phyloP scores from a whole-genome alignment of 495 filamentous ascomycete genomes.

The Aspergillus sparsus region DNA sequence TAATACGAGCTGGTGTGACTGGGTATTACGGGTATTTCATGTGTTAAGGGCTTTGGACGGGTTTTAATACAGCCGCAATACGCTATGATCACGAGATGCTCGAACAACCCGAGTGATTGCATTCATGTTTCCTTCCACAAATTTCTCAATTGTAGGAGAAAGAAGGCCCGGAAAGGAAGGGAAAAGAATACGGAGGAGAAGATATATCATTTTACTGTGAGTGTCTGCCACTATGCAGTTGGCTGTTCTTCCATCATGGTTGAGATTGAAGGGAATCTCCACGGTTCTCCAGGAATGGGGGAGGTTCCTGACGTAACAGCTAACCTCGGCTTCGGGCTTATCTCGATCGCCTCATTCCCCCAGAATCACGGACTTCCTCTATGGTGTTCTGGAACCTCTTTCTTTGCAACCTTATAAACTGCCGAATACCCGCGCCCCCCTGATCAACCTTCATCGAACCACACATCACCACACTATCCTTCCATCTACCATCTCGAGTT shows the following conservation, averaged over 20 bases:
- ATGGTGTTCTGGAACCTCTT: slow-evolving; percentile 39
- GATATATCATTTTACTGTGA: too few species aligned
- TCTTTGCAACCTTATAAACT: slow-evolving; percentile 17
- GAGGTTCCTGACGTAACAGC: slow-evolving; percentile 25
- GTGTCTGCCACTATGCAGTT: not conserved
- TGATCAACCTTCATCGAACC: slow-evolving; percentile 4
- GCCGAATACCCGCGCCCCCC: slow-evolving; percentile 12
- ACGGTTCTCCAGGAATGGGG: not conserved
- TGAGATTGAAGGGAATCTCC: not conserved
- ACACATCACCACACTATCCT: not conserved
- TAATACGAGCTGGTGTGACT: too few species aligned
- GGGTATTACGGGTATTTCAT: too few species aligned
- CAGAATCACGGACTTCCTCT: slow-evolving; percentile 33
- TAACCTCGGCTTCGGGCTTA: slow-evolving; percentile 48
- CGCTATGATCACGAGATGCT: too few species aligned
- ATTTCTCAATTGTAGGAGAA: too few species aligned
- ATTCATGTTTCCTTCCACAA: too few species aligned
- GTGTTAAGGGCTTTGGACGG: too few species aligned
- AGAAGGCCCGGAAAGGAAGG: too few species aligned
- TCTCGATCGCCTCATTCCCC: slow-evolving; percentile 38
- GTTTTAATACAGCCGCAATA: too few species aligned
- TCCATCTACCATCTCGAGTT: slow-evolving; percentile 6
- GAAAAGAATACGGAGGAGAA: too few species aligned
- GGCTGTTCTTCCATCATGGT: not conserved
- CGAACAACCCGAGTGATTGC: too few species aligned